Evolutionary conservation across 1,139 yeast species (phyloP).

Genomic region (Suhomyces maxii): DNA sequence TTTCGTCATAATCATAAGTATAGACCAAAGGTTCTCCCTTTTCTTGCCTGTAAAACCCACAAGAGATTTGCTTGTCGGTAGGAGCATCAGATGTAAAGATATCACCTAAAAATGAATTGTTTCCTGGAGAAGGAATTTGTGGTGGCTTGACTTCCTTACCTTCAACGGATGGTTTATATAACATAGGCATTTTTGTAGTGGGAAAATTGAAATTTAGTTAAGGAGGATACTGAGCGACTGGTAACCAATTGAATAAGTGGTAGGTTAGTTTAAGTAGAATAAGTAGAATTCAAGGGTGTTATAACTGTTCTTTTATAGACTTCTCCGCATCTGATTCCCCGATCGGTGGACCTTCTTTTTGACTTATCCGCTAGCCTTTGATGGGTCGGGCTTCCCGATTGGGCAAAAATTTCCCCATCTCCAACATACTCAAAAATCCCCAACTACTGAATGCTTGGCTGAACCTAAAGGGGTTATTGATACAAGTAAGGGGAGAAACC

Average conservation of each 20-base stretch:
- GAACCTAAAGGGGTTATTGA: too few relatives aligned
- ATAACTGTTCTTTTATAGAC: too few relatives aligned
- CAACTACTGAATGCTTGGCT: too few relatives aligned
- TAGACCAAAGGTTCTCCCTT: constrained; percentile 66
- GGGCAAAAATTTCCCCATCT: background rate
- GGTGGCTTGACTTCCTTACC: constrained; percentile 60
- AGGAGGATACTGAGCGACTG: too few relatives aligned
- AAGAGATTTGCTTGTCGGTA: constrained; percentile 55
- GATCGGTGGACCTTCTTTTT: too few relatives aligned
- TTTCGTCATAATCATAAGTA: constrained; percentile 65
- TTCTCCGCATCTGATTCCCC: too few relatives aligned
- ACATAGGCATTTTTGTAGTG: constrained; percentile 55
- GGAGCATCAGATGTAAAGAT: constrained; percentile 59
- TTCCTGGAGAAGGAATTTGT: constrained; percentile 54
- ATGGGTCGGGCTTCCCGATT: background rate
- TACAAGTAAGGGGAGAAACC: too few relatives aligned
- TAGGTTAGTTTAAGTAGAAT: too few relatives aligned
- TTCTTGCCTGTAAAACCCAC: constrained; percentile 70
- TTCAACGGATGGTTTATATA: constrained; percentile 53
- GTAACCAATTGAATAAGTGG: too few relatives aligned
- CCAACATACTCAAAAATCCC: background rate
- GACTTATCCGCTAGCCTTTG: too few relatives aligned
- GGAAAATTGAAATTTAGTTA: background rate
- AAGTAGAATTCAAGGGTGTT: too few relatives aligned
- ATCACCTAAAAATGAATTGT: constrained; percentile 69